These are phyloP conservation scores for Lobosporangium transversale DNA, from an alignment of 192 early-diverging fungal genomes.

Conservation along the genomic window DNA sequence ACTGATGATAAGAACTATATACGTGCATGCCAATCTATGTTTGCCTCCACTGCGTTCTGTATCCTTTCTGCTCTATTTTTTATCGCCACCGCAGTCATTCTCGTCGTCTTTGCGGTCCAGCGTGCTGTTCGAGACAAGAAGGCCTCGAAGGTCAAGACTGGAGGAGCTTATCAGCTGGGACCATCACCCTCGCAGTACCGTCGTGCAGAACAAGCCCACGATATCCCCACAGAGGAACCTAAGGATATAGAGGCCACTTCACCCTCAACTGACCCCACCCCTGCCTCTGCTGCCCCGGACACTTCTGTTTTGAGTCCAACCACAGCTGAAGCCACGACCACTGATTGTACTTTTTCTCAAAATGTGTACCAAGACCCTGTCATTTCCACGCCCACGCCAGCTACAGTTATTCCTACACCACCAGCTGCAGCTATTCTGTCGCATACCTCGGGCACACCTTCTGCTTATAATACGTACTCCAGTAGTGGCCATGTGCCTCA, in stretches of 20 bases:
- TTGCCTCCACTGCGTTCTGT: constrained; percentile 50
- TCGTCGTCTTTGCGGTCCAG: constrained; percentile 37
- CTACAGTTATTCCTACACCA: constrained; percentile 9
- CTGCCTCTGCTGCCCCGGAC: neutral
- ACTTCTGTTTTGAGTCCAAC: constrained; percentile 16
- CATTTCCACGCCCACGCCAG: constrained; percentile 7
- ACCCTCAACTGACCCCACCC: constrained; percentile 11
- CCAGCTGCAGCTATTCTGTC: constrained; percentile 6
- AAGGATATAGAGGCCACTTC: constrained; percentile 27
- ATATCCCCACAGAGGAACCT: constrained; percentile 17
- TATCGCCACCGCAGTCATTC: constrained; percentile 29
- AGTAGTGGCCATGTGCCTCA: constrained; percentile 20
- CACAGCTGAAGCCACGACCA: neutral
- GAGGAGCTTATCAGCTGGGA: constrained; percentile 26
- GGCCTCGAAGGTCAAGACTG: constrained; percentile 40
- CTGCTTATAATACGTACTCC: constrained; percentile 19
- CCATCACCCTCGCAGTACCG: constrained; percentile 45
- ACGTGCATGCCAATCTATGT: constrained; percentile 45
- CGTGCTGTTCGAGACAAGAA: constrained; percentile 33
- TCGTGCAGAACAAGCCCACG: constrained; percentile 19
- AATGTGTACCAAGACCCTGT: constrained; percentile 32
- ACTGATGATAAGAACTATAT: constrained; percentile 46
- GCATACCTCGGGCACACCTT: neutral
- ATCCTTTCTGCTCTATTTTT: constrained; percentile 35
- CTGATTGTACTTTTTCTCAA: constrained; percentile 12